A percentile compares a stretch with the other conserved stretches of the same genome.
These are phyloP conservation scores for Tulasnella sp. DNA, from an alignment of 768 basidiomycete species.

Conservation along the genomic window DNA sequence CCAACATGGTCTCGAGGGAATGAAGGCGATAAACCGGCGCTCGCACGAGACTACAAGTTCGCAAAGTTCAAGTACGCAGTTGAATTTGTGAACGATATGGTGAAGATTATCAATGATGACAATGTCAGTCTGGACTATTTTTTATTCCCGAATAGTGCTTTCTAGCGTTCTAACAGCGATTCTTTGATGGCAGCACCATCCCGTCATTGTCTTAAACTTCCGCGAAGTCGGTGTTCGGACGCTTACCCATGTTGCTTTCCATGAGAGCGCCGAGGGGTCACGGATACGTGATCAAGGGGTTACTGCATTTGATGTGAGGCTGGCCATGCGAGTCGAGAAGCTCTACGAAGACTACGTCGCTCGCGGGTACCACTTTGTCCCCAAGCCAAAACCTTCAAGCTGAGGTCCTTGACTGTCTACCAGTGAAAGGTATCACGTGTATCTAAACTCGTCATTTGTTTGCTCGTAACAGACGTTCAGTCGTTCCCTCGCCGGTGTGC, in stretches of 20 bases:
- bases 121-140: neutral
- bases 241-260: neutral
- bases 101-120: neutral
- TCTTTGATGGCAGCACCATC: slow-evolving; percentile 3
- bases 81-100: slow-evolving; percentile 5
- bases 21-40: neutral
- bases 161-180: neutral
- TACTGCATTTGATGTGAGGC: slow-evolving; percentile 9
- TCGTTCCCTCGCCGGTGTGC: neutral
- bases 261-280: neutral
- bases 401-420: neutral
- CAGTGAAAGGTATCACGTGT: neutral
- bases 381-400: neutral
- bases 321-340: slow-evolving; percentile 8
- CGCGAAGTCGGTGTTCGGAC: slow-evolving; percentile 6
- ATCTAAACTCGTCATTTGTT: neutral
- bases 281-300: neutral
- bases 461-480: neutral
- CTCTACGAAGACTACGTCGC: slow-evolving; percentile 14
- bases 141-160: neutral
- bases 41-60: slow-evolving; percentile 3
- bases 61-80: slow-evolving; percentile 18
- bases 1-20: neutral
- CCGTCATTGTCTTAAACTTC: slow-evolving; percentile 9
- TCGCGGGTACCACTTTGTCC: slow-evolving; percentile 6